These are phyloP conservation scores for Alternaria brassicae DNA, from an alignment of 2,329 filamentous ascomycete species.

Conservation along the genomic window DNA sequence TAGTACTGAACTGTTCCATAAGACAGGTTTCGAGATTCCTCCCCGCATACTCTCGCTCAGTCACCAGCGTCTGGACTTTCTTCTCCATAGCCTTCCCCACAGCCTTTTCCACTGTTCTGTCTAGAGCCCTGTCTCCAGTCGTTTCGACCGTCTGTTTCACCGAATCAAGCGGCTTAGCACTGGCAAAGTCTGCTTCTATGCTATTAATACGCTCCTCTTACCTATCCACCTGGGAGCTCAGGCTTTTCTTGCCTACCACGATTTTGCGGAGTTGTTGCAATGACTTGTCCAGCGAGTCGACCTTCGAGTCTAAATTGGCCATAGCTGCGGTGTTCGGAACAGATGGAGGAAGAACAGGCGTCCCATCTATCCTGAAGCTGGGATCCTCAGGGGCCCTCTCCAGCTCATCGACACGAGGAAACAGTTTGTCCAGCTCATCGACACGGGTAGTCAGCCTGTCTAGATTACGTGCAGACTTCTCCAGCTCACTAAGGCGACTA, in stretches of 20 bases:
- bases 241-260: neutral
- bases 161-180: neutral
- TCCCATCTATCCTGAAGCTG: neutral
- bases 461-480: neutral
- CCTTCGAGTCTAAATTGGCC: neutral
- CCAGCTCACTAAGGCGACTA: neutral
- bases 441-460: neutral
- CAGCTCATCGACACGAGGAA: neutral
- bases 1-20: neutral
- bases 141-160: neutral
- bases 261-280: neutral
- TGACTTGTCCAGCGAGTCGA: neutral
- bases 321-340: neutral
- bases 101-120: neutral
- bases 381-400: neutral
- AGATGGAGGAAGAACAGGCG: neutral
- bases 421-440: neutral
- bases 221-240: neutral
- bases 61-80: neutral
- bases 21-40: neutral
- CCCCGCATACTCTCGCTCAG: neutral
- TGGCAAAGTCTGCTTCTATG: neutral
- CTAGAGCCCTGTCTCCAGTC: neutral
- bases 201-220: neutral
- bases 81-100: neutral